Evolutionary conservation across 2,329 filamentous ascomycete genomes (phyloP).

Genomic region (Ceratocystis eucalypticola): DNA sequence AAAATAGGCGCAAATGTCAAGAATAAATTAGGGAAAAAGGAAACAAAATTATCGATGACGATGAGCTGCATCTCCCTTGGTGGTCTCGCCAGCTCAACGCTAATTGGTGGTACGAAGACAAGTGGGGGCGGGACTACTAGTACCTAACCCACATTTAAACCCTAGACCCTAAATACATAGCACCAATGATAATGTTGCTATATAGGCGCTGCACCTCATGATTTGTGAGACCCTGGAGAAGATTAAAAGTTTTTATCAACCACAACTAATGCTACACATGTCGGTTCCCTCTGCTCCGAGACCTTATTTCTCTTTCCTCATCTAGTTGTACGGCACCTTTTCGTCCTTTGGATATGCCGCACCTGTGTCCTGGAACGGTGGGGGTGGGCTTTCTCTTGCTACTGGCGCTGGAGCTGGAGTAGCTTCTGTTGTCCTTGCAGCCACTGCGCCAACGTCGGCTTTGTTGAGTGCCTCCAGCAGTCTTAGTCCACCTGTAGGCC

Average conservation of each 20-base stretch:
- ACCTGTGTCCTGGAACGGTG: neutral
- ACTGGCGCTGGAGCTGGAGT: neutral
- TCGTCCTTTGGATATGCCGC: neutral
- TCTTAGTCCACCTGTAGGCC: constrained; percentile 9
- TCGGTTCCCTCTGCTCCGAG: neutral
- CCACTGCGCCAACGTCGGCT: neutral
- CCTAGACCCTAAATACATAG: neutral
- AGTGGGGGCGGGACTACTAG: neutral
- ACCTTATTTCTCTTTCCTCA: neutral
- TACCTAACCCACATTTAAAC: neutral
- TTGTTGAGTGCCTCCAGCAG: constrained; percentile 10
- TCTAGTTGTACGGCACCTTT: neutral
- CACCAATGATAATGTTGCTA: neutral
- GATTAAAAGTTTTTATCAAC: neutral
- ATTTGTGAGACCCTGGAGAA: neutral
- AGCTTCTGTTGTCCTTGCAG: neutral
- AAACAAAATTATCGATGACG: neutral
- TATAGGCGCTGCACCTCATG: neutral
- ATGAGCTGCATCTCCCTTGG: neutral
- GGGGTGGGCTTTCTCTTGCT: neutral
- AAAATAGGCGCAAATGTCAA: neutral
- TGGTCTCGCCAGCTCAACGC: neutral
- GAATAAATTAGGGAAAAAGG: neutral
- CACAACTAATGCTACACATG: too few relatives aligned
- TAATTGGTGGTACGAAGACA: neutral